Percentiles rank a stretch among this genome's conserved stretches.
These are phyloP conservation scores for Thyridium curvatum DNA, from an alignment of 2,329 filamentous ascomycete species.

Conservation along the genomic window DNA sequence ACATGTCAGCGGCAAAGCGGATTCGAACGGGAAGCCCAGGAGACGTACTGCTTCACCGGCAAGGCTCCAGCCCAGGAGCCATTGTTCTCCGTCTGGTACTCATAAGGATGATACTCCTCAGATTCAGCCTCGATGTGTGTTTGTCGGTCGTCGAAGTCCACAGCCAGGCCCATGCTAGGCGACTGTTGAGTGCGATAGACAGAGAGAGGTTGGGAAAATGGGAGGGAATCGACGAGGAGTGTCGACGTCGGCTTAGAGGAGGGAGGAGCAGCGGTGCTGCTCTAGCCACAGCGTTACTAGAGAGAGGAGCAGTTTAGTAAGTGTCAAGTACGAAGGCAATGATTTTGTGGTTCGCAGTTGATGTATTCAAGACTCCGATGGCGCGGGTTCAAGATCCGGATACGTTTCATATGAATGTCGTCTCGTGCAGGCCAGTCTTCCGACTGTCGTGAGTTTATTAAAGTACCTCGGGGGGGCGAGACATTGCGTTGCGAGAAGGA, in stretches of 20 bases:
- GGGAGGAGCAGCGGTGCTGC: too few species aligned
- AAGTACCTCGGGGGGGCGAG: too few species aligned
- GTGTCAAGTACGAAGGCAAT: too few species aligned
- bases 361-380: too few species aligned
- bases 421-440: too few species aligned
- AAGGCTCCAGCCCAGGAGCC: constrained; percentile 87
- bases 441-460: too few species aligned
- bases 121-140: constrained; percentile 53
- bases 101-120: constrained; percentile 63
- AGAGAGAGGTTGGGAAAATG: neutral
- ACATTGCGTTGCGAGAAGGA: too few species aligned
- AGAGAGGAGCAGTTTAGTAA: neutral
- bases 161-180: constrained; percentile 64
- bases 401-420: too few species aligned
- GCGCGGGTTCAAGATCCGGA: too few species aligned
- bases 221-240: neutral
- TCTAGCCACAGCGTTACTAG: neutral
- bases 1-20: constrained; percentile 4
- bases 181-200: constrained; percentile 25
- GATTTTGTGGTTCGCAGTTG: too few species aligned
- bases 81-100: constrained; percentile 84
- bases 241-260: too few species aligned
- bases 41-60: constrained; percentile 78
- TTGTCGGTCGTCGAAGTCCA: constrained; percentile 65
- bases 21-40: too few species aligned